Evolutionary conservation across 371 early-diverging fungal genomes (phyloP).

Genomic region (Mycotypha africana): DNA sequence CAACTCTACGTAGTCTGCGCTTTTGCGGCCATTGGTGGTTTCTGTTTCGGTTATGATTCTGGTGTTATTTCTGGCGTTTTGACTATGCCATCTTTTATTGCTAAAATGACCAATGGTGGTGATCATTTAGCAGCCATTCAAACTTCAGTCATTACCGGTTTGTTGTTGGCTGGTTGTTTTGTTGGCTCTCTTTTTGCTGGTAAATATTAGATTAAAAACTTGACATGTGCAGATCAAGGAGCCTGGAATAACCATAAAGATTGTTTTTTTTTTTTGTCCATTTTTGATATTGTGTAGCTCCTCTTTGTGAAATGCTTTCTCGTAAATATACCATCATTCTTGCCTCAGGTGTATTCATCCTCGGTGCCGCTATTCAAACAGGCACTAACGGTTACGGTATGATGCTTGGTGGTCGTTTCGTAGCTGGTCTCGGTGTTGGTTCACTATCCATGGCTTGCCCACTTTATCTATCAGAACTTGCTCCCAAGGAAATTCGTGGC

Average conservation of each 20-base stretch:
- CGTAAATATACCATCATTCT: slow-evolving; percentile 38
- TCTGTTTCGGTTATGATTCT: slow-evolving; percentile 51
- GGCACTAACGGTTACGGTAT: slow-evolving; percentile 42
- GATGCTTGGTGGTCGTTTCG: slow-evolving; percentile 63
- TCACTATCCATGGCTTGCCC: slow-evolving; percentile 61
- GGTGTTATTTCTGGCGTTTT: slow-evolving; percentile 51
- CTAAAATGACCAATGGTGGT: slow-evolving; percentile 27
- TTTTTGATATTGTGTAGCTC: slow-evolving; percentile 16
- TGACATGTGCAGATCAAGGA: background rate
- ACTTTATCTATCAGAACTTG: slow-evolving; percentile 51
- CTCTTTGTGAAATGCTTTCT: slow-evolving; percentile 29
- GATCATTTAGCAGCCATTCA: slow-evolving; percentile 25
- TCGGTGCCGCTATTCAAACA: slow-evolving; percentile 51
- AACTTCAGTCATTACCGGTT: slow-evolving; percentile 40
- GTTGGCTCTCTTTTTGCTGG: slow-evolving; percentile 43
- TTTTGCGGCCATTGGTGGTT: slow-evolving; percentile 49
- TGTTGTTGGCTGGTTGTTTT: slow-evolving; percentile 46
- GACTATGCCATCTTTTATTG: slow-evolving; percentile 38
- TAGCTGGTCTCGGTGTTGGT: slow-evolving; percentile 80
- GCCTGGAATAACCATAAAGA: background rate
- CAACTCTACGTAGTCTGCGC: slow-evolving; percentile 27
- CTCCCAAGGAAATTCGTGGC: slow-evolving; percentile 53
- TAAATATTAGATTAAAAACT: slow-evolving; percentile 4
- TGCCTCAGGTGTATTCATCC: slow-evolving; percentile 24
- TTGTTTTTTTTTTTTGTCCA: too few species aligned